Percentiles rank a stretch among this genome's conserved stretches.
These are phyloP conservation scores for Saitoella complicata DNA, from an alignment of 805 yeast genomes.

Conservation along the genomic window DNA sequence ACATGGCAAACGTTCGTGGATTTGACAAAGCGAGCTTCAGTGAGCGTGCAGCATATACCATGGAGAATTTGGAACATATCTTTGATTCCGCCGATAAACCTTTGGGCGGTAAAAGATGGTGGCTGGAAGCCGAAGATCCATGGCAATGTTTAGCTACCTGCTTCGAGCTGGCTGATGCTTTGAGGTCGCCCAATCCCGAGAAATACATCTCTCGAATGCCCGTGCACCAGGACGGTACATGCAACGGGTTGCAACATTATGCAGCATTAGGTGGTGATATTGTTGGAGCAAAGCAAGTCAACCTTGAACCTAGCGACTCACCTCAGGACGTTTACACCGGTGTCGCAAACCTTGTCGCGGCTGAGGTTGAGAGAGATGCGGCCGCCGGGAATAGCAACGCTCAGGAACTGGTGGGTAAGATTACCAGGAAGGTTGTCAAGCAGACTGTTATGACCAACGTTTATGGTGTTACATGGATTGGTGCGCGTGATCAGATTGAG, in stretches of 20 bases:
- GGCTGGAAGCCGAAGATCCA: conserved; percentile 44
- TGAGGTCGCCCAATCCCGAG: conserved; percentile 32
- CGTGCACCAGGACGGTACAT: conserved; percentile 52
- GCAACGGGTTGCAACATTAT: conserved; percentile 53
- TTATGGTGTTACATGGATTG: conserved; percentile 88
- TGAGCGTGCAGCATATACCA: conserved; percentile 34
- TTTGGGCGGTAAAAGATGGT: conserved; percentile 31
- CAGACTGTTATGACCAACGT: conserved; percentile 98
- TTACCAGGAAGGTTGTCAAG: conserved; percentile 77
- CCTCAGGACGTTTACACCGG: conserved; percentile 48
- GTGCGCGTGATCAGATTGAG: conserved; percentile 79
- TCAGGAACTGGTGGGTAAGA: conserved; percentile 36
- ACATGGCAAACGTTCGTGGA: conserved; percentile 44
- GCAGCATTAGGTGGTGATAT: conserved; percentile 57
- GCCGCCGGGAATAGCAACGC: conserved; percentile 18
- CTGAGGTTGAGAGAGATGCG: conserved; percentile 34
- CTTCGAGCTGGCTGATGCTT: conserved; percentile 36
- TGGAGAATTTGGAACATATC: conserved; percentile 30
- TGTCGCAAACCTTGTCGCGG: conserved; percentile 36
- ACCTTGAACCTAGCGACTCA: conserved; percentile 35
- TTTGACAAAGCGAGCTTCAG: conserved; percentile 37
- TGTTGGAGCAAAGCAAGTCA: conserved; percentile 50
- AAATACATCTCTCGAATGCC: conserved; percentile 35
- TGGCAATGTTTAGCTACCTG: conserved; percentile 48
- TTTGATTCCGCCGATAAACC: conserved; percentile 35